Base-by-base conservation (phyloP, 1,284 basidiomycete species). In the Porodaedalea pini region DNA sequence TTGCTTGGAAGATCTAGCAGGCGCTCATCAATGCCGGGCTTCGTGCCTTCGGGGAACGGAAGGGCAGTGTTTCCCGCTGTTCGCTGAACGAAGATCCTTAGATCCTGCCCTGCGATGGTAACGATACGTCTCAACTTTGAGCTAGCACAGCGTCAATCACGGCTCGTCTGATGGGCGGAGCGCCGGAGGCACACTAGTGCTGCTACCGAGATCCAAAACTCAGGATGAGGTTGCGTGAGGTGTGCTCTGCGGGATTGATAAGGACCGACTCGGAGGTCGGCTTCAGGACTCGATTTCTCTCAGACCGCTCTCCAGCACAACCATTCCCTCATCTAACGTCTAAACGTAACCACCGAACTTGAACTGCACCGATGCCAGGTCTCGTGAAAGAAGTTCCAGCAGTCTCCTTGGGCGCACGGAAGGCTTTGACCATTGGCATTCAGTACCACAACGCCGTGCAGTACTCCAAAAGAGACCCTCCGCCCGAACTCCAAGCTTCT, bases 341-440 rank as follows among this genome's bases (percentile, higher is more conserved):
- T 31, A 27, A 10, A 23, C 17, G 21, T 15, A 45, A 10, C 19
- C 43, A 21, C 43, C 11, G 11, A 45, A 19, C 19, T 45, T n/a
- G n/a, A n/a, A n/a, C 13, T 43, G 17, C 39, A 25, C 27, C 10
- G 37, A 55, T 55, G 54, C 43, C 29, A 25, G 54, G 43, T 3
- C 23, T 55, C 17, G 25, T 4, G 4, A 55, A 21, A 25, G 32
- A 31, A 21, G 32, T 15, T 2, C 23, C 29, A 37, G 44, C 6
- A 8, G 27, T 11, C 29, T 4, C 7, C 52, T 17, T 15, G 3
- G 29, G 29, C 19, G 34, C 57, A 2, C 54, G 48, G 29, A 59
- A 59, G 53, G 58, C 58, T 10, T 32, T 59, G 17, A 52, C 41
- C 13, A 59, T 59, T 47, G 58, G 47, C 6, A 52, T 59, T 23